These are phyloP conservation scores for Ceratocystis smalleyi DNA, from an alignment of 2,329 filamentous ascomycete species.

Conservation along the genomic window DNA sequence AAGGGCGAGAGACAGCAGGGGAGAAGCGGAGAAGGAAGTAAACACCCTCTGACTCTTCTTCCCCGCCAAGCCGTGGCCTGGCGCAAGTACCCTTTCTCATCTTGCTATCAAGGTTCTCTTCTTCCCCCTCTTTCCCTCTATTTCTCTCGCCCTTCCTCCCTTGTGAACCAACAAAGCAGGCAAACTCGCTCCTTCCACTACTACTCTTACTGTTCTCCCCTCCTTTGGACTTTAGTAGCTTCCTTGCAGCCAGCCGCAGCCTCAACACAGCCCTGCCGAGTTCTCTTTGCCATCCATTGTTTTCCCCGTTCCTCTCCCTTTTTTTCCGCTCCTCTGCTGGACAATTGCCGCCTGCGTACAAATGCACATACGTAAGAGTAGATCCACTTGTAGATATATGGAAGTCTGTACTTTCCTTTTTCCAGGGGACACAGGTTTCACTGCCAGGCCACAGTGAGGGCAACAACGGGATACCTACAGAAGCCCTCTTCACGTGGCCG, in stretches of 20 bases:
- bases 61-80: not conserved
- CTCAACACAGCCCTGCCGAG: not conserved
- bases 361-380: no score
- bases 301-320: not conserved
- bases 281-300: not conserved
- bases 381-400: no score
- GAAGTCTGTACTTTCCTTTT: not conserved
- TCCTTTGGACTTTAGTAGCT: not conserved
- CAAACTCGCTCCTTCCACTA: not conserved
- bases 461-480: not conserved
- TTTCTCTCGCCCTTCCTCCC: not conserved
- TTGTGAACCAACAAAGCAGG: not conserved
- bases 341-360: no score
- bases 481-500: not conserved
- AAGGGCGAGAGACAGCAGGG: not conserved
- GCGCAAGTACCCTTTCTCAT: not conserved
- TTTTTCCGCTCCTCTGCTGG: not conserved
- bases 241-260: not conserved
- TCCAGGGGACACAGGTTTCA: not conserved
- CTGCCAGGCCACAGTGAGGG: not conserved
- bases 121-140: not conserved
- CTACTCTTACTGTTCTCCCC: not conserved
- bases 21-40: not conserved
- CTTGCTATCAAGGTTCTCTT: conserved; percentile 1
- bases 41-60: not conserved